Conservation (phyloP, 352 stramenopile genomes). For the Globisporangium viniferum region DNA sequence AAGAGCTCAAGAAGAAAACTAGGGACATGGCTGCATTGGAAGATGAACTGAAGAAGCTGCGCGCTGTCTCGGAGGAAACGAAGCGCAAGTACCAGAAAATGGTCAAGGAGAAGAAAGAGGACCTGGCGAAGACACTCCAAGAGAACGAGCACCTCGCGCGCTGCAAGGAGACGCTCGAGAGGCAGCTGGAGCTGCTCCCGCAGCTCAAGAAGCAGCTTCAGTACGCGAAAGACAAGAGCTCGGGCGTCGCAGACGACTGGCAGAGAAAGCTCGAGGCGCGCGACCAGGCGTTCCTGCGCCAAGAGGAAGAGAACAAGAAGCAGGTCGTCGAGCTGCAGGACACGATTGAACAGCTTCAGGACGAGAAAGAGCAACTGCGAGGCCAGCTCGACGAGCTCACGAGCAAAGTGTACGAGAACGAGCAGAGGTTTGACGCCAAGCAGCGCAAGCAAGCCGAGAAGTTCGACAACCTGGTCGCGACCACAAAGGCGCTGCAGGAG, state of each 20-base stretch:
- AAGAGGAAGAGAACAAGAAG: constrained; percentile 48
- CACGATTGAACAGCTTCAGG: constrained; percentile 23
- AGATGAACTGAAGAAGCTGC: constrained; percentile 37
- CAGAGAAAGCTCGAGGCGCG: constrained; percentile 35
- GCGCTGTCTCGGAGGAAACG: constrained; percentile 20
- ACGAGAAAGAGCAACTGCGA: constrained; percentile 27
- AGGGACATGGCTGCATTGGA: constrained; percentile 20
- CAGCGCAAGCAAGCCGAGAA: constrained; percentile 24
- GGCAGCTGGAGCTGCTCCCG: constrained; percentile 41
- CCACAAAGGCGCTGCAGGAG: constrained; percentile 32
- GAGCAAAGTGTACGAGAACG: constrained; percentile 18
- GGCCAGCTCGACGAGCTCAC: constrained; percentile 27
- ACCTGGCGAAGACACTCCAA: constrained; percentile 40
- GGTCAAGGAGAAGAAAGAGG: constrained; percentile 54
- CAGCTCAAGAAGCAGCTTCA: constrained; percentile 55
- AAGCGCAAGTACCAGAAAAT: constrained; percentile 41
- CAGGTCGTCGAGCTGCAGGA: constrained; percentile 25
- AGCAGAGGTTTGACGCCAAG: constrained; percentile 18
- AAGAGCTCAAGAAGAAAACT: constrained; percentile 24
- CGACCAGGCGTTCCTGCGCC: constrained; percentile 48
- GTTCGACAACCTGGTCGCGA: constrained; percentile 22
- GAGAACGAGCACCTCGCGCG: constrained; percentile 41
- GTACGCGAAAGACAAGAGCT: constrained; percentile 41
- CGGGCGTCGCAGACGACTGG: constrained; percentile 28
- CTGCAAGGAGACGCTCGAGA: constrained; percentile 28